Base-by-base conservation (phyloP, 805 yeast species). In the Pachysolen tannophilus region DNA sequence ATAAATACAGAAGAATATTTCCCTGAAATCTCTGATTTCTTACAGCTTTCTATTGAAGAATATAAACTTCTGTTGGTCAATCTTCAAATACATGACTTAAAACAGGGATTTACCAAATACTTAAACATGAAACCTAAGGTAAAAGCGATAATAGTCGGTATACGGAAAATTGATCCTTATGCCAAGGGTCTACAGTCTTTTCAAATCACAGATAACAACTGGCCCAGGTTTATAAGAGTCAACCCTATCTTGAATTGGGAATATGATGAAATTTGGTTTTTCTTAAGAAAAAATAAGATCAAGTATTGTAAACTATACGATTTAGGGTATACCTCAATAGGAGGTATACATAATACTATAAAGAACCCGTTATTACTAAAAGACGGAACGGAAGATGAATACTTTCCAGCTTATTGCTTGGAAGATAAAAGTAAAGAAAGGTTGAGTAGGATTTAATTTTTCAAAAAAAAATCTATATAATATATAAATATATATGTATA, bases 191-290 rank as follows among this genome's bases (percentile, higher is more conserved):
- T 90, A 30, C 42, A 60, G 19, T 66, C 71, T 30, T 69, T 84
- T 34, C 94, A 86, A 50, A 56, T 50, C 26, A 92, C 98, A 0
- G 96, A 90, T 50, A 79, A 78, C 39, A 78, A 86, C 39, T 92
- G 97, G 97, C 98, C 98, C 4, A 60, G 66, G 19, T 90, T 92
- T 51, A 58, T 79, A 43, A 60, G 98, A 33, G 63, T 88, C 4
- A 94, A 88, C 49, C 97, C 98, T 0, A 76, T 92, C 6, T 64
- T 92, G 28, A 83, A 83, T 37, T 92, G 97, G 97, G 72, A 72
- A 27, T 82, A 84, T 45, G 69, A 71, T 15, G 84, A 87, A 38
- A 67, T 92, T 3, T 92, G 98, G 98, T 74, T 75, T 44, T 88
- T 90, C 50, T 56, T 90, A 33, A 57, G 75, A 15, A 69, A 60